Conservation (phyloP, 1,284 basidiomycete genomes). For the Irpex rosettiformis region DNA sequence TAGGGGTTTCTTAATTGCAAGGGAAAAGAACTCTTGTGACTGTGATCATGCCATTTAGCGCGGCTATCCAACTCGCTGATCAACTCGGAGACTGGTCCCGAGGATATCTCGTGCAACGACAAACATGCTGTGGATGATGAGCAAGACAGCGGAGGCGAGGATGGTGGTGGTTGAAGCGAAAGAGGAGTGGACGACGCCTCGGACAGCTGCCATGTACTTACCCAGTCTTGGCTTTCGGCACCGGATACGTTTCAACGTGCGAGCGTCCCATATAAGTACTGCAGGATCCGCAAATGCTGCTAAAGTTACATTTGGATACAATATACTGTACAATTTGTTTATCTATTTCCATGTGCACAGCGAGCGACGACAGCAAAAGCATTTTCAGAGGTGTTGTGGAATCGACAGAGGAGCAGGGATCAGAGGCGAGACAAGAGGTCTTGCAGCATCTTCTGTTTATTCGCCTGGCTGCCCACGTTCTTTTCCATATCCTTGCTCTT, state of each 20-base stretch:
- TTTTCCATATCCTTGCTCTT: constrained; percentile 41
- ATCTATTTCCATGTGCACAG: not conserved
- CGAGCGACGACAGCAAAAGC: not conserved
- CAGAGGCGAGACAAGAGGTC: constrained; percentile 28
- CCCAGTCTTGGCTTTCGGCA: not conserved
- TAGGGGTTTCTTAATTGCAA: not conserved
- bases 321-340: not conserved
- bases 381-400: not conserved
- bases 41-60: not conserved
- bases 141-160: not conserved
- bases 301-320: not conserved
- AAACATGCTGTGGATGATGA: not conserved
- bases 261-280: too few relatives aligned
- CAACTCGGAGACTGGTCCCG: not conserved
- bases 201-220: not conserved
- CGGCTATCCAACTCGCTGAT: not conserved
- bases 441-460: constrained; percentile 35
- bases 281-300: too few relatives aligned
- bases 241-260: too few relatives aligned
- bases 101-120: not conserved
- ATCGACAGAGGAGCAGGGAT: not conserved
- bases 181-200: not conserved
- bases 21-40: not conserved
- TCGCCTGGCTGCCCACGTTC: constrained; percentile 28
- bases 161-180: not conserved